Evolutionary conservation across 768 basidiomycete species (phyloP), one percentile per base, ranked within the genome.

Genomic region (Boletellus ananas): DNA sequence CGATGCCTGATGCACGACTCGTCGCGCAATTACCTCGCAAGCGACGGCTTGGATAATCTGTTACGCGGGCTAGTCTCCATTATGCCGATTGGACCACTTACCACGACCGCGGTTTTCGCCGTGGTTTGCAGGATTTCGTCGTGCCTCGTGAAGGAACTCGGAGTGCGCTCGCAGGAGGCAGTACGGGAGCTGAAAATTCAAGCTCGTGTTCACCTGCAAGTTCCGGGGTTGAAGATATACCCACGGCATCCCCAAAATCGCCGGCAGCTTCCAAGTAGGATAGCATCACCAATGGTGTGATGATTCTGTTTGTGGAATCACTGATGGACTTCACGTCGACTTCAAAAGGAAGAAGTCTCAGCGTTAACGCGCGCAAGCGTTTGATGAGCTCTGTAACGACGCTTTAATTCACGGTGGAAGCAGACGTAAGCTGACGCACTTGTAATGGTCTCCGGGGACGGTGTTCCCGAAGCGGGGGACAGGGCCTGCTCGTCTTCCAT

Each of bases 31-130:
- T 1, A 89, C 84, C 69, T 94, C 91, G 59, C 92, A 94, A 3
- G 91, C 85, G 41, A 77, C 74, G 34, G 89, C 90, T 62, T 90
- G 49, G 14, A 49, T 18, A 29, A 50, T 40, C 33, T 18, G 36
- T 43, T 27, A 35, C 43, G 29, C 10, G 13, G 56, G 20, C 21
- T 16, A 6, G 21, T 34, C 34, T 23, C 17, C 27, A 36, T 20
- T 23, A 42, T 33, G 18, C n/a, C 18, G 39, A 25, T 43, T 25
- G 13, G 14, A 55, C 27, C 11, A 47, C 74, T 43, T 70, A 83
- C 90, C 91, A 69, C 94, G 77, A 57, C 87, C 83, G 16, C 79
- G 58, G 57, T 93, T 93, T 70, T 96, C 94, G 39, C 82, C 90
- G 62, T 86, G 90, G 63, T 95, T 88, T 4, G 92, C 86, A 27